Evolutionary conservation across 805 yeast species (phyloP).

Genomic region (Saccharomycopsis olivae): DNA sequence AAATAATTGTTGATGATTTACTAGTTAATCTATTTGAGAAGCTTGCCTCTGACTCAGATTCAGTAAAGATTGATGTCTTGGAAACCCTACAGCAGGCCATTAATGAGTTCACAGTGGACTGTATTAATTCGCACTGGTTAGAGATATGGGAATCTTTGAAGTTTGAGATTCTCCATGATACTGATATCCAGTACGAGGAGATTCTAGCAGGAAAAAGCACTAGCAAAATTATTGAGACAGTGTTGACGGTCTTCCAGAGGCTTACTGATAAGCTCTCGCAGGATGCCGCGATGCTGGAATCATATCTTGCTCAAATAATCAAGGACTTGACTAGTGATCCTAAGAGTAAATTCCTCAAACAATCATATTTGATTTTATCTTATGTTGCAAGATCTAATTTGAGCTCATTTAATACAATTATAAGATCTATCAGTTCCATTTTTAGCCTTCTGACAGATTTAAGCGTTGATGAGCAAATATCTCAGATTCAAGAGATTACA

Average conservation of each 20-base stretch:
- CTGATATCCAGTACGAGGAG: slow-evolving; percentile 3
- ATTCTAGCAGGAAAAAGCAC: not conserved
- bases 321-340: slow-evolving; percentile 38
- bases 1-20: slow-evolving; percentile 57
- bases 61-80: slow-evolving; percentile 66
- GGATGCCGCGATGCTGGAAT: slow-evolving; percentile 26
- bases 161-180: slow-evolving; percentile 80
- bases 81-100: slow-evolving; percentile 50
- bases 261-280: slow-evolving; percentile 31
- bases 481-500: slow-evolving; percentile 48
- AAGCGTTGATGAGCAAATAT: slow-evolving; percentile 48
- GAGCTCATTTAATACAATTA: slow-evolving; percentile 36
- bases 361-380: slow-evolving; percentile 51
- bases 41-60: slow-evolving; percentile 61
- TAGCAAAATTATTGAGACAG: slow-evolving; percentile 19
- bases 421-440: slow-evolving; percentile 21
- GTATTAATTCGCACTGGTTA: slow-evolving; percentile 52
- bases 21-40: slow-evolving; percentile 74
- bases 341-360: slow-evolving; percentile 45
- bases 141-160: slow-evolving; percentile 82
- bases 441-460: slow-evolving; percentile 33
- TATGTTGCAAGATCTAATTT: slow-evolving; percentile 40
- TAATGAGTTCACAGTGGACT: slow-evolving; percentile 35
- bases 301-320: slow-evolving; percentile 30
- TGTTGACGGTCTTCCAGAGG: slow-evolving; percentile 34